Evolutionary conservation across 345 rosid species (phyloP).

Genomic region (Gossypium turneri): DNA sequence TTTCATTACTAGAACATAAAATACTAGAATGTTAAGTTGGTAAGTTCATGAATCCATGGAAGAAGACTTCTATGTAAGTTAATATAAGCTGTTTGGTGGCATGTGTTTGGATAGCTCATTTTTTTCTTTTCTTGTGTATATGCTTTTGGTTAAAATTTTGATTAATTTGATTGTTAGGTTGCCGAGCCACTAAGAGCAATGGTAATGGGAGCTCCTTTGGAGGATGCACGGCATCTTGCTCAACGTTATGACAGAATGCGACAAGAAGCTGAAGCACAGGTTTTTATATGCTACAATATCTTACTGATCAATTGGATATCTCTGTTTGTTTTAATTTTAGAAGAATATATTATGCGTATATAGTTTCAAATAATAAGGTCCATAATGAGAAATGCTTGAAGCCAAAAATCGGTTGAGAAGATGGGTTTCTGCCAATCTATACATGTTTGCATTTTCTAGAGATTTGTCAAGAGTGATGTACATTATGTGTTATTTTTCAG

Average conservation of each 20-base stretch:
- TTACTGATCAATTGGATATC: not conserved
- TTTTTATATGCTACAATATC: slow-evolving; percentile 20
- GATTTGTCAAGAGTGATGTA: not conserved
- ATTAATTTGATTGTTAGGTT: slow-evolving; percentile 45
- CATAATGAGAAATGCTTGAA: not conserved
- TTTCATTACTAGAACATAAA: not conserved
- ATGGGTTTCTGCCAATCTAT: not conserved
- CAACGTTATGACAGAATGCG: slow-evolving; percentile 94
- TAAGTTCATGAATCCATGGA: not conserved
- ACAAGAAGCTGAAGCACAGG: slow-evolving; percentile 97
- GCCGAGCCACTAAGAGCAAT: slow-evolving; percentile 94
- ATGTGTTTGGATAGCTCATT: not conserved
- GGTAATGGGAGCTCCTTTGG: slow-evolving; percentile 93
- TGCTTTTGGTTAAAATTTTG: slow-evolving; percentile 16
- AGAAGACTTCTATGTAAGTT: not conserved
- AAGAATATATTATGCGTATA: not conserved
- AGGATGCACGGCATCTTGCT: slow-evolving; percentile 96
- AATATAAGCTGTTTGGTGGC: not conserved
- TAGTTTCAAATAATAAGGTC: not conserved
- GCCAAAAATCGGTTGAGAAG: not conserved
- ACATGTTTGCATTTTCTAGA: not conserved
- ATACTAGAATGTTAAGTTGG: not conserved
- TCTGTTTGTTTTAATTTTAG: not conserved
- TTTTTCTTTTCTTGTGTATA: not conserved
- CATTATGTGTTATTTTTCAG: not conserved